These are phyloP conservation scores for Pythium utonaiense DNA, from an alignment of 352 stramenopile species.

Conservation along the genomic window DNA sequence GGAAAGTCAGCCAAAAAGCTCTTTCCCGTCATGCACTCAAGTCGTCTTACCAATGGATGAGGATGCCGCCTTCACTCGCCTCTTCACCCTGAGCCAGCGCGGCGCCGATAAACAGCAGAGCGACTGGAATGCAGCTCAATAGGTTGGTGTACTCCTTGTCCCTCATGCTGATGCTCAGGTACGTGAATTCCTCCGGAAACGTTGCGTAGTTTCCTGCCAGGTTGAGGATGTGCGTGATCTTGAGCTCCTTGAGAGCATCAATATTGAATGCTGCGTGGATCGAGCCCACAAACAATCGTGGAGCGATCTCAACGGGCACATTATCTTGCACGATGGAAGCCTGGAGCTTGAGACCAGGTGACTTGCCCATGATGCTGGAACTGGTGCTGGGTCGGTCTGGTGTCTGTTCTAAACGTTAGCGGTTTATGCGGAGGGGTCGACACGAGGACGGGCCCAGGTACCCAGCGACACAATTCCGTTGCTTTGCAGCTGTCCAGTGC, in stretches of 20 bases:
- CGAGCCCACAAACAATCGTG: constrained; percentile 78
- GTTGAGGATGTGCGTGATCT: constrained; percentile 86
- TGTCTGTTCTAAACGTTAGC: neutral
- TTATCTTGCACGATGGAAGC: constrained; percentile 84
- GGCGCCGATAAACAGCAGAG: constrained; percentile 77
- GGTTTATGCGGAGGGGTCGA: neutral
- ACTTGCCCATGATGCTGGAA: constrained; percentile 39
- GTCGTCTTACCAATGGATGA: constrained; percentile 71
- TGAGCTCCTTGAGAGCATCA: constrained; percentile 66
- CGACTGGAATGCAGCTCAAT: constrained; percentile 77
- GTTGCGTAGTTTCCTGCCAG: constrained; percentile 81
- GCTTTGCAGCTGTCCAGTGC: neutral
- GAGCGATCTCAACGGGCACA: constrained; percentile 61
- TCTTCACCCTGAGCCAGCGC: constrained; percentile 28
- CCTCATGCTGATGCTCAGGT: constrained; percentile 85
- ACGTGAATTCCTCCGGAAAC: constrained; percentile 87
- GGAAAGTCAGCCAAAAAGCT: neutral
- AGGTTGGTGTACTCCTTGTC: constrained; percentile 90
- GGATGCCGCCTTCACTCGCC: constrained; percentile 45
- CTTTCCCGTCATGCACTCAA: too few species aligned
- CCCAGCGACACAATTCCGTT: neutral
- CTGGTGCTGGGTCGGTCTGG: neutral
- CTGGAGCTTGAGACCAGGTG: constrained; percentile 52
- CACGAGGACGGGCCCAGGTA: neutral
- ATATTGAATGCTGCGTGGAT: constrained; percentile 87